Percentiles rank a stretch among this genome's conserved stretches.
Conservation (phyloP, 1,284 basidiomycete genomes). For the Malassezia restricta region DNA sequence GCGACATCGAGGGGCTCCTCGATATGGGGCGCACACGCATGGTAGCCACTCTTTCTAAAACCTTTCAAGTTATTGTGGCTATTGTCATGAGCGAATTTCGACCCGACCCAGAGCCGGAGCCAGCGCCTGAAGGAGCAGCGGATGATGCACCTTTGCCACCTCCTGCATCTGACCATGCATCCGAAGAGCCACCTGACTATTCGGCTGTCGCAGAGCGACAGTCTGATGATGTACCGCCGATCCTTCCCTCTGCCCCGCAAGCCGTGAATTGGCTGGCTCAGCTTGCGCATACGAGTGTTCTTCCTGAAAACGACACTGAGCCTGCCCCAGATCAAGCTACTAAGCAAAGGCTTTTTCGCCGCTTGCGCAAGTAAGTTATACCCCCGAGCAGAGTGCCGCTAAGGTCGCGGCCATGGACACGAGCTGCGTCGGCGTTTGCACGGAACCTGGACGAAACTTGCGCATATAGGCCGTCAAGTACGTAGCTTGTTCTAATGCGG, state of each 20-base stretch:
- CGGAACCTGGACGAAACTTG: slow-evolving; percentile 26
- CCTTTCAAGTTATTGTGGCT: neutral
- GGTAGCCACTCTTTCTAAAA: neutral
- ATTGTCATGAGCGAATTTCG: slow-evolving; percentile 4
- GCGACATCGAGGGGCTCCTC: slow-evolving; percentile 8
- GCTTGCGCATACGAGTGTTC: too few relatives aligned
- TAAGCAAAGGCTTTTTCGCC: too few relatives aligned
- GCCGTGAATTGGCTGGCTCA: too few relatives aligned
- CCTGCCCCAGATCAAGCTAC: too few relatives aligned
- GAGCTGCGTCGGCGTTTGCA: slow-evolving; percentile 31
- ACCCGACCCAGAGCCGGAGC: neutral
- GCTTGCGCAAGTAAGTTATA: neutral
- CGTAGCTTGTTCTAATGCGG: slow-evolving; percentile 18
- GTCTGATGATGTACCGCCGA: too few relatives aligned
- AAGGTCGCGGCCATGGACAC: slow-evolving; percentile 15
- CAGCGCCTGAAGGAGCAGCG: neutral
- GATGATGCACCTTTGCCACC: too few relatives aligned
- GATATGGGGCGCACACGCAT: neutral
- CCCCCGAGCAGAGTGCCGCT: neutral
- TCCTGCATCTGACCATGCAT: too few relatives aligned
- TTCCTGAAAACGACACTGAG: too few relatives aligned
- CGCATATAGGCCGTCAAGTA: slow-evolving; percentile 27
- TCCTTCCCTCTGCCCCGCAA: too few relatives aligned
- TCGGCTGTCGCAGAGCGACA: too few relatives aligned
- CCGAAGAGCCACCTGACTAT: neutral